Conservation (phyloP, 495 filamentous ascomycete genomes). For the Podospora australis region DNA sequence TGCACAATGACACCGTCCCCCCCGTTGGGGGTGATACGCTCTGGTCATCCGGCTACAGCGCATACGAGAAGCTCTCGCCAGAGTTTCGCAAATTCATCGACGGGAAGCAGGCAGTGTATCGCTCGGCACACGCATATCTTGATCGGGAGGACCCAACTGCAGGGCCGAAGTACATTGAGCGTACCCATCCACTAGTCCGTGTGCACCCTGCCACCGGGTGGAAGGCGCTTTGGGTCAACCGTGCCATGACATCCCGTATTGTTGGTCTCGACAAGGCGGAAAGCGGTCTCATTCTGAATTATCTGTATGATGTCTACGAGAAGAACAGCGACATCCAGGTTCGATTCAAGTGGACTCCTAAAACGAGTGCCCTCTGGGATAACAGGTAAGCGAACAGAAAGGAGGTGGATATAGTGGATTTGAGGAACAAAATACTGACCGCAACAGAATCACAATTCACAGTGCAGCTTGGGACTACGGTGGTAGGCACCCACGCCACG, state of each 20-base stretch:
- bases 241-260: slow-evolving; percentile 57
- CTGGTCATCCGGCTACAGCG: slow-evolving; percentile 63
- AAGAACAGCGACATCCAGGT: slow-evolving; percentile 62
- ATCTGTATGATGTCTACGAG: slow-evolving; percentile 60
- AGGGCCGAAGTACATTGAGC: slow-evolving; percentile 58
- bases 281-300: slow-evolving; percentile 61
- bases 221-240: slow-evolving; percentile 66
- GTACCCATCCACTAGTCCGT: slow-evolving; percentile 61
- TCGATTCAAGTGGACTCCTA: slow-evolving; percentile 57
- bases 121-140: slow-evolving; percentile 60
- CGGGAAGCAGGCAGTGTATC: slow-evolving; percentile 59
- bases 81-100: slow-evolving; percentile 65
- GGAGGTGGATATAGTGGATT: background rate
- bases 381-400: slow-evolving; percentile 48
- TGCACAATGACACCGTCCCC: slow-evolving; percentile 63
- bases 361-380: slow-evolving; percentile 58
- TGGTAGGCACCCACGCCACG: slow-evolving; percentile 55
- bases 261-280: slow-evolving; percentile 60
- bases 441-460: slow-evolving; percentile 56
- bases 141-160: slow-evolving; percentile 54
- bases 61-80: slow-evolving; percentile 66
- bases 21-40: slow-evolving; percentile 63
- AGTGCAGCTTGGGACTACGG: slow-evolving; percentile 65
- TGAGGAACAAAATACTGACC: background rate
- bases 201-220: slow-evolving; percentile 66